Conservation (phyloP, 768 basidiomycete species). For the Clitopilus passeckerianus region DNA sequence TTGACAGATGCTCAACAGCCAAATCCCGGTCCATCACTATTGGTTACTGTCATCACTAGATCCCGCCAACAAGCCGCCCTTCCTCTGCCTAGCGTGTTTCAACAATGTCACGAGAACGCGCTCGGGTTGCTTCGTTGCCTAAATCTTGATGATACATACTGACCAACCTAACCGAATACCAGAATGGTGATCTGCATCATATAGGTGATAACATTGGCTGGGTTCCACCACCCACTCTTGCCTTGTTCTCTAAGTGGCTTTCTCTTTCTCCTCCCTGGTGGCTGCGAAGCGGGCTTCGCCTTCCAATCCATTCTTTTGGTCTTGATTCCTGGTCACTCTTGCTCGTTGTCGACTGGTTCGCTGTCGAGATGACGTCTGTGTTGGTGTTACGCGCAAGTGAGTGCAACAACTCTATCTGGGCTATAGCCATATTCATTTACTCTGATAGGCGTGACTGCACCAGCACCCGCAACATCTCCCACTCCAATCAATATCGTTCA, state of each 20-base stretch:
- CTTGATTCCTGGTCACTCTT: neutral
- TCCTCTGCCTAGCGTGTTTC: neutral
- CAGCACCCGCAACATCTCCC: slow-evolving; percentile 4
- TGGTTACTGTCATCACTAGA: neutral
- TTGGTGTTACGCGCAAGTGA: neutral
- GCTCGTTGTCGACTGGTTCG: neutral
- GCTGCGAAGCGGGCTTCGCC: slow-evolving; percentile 13
- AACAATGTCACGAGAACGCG: neutral
- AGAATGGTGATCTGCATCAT: neutral
- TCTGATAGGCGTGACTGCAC: neutral
- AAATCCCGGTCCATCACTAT: neutral
- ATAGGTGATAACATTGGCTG: neutral
- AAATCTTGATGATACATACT: neutral
- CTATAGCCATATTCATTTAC: neutral
- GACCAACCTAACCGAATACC: neutral
- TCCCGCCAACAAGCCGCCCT: neutral
- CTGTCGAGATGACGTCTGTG: neutral
- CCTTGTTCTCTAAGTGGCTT: slow-evolving; percentile 3
- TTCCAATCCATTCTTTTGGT: slow-evolving; percentile 1
- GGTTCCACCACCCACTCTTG: slow-evolving; percentile 1
- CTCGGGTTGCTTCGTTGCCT: neutral
- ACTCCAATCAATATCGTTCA: slow-evolving; percentile 31
- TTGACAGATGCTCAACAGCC: neutral
- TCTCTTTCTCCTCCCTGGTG: slow-evolving; percentile 4
- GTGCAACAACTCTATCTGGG: neutral